These are phyloP conservation scores for Apiotrichum mycotoxinovorans DNA, from an alignment of 1,284 basidiomycete genomes.

Conservation along the genomic window DNA sequence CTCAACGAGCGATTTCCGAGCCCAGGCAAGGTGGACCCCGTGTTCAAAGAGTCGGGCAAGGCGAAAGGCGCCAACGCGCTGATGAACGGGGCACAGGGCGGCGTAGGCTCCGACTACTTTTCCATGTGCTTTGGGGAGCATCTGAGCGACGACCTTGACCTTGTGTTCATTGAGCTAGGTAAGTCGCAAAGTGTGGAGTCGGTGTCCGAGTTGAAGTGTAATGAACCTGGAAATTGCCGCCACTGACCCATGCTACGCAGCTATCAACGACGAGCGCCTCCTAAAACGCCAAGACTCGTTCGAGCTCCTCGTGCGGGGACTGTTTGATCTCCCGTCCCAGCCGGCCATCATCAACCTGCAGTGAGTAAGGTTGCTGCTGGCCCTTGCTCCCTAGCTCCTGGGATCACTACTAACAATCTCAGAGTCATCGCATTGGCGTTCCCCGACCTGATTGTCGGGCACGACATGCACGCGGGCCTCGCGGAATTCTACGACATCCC, in stretches of 20 bases:
- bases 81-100: constrained; percentile 30
- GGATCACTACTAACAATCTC: too few species aligned
- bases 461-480: constrained; percentile 37
- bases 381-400: too few species aligned
- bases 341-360: constrained; percentile 9
- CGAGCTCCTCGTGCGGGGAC: constrained; percentile 13
- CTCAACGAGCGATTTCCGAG: constrained; percentile 36
- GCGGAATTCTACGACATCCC: constrained; percentile 45
- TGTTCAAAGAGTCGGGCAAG: constrained; percentile 7
- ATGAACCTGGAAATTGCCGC: too few species aligned
- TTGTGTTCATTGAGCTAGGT: constrained; percentile 33
- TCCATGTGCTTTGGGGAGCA: constrained; percentile 32
- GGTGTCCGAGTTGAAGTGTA: too few species aligned
- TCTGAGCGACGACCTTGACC: constrained; percentile 30
- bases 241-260: constrained; percentile 7
- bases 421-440: constrained; percentile 43
- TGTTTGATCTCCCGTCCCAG: constrained; percentile 1
- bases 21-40: too few species aligned
- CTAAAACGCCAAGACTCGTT: constrained; percentile 6
- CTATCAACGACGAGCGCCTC: constrained; percentile 34
- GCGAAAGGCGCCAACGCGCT: constrained; percentile 19
- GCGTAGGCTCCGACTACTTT: constrained; percentile 32
- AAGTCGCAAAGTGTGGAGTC: too few species aligned
- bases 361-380: constrained; percentile 9
- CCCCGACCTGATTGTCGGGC: constrained; percentile 31